Conservation (phyloP, 495 filamentous ascomycete species). For the Wilcoxina mikolae region DNA sequence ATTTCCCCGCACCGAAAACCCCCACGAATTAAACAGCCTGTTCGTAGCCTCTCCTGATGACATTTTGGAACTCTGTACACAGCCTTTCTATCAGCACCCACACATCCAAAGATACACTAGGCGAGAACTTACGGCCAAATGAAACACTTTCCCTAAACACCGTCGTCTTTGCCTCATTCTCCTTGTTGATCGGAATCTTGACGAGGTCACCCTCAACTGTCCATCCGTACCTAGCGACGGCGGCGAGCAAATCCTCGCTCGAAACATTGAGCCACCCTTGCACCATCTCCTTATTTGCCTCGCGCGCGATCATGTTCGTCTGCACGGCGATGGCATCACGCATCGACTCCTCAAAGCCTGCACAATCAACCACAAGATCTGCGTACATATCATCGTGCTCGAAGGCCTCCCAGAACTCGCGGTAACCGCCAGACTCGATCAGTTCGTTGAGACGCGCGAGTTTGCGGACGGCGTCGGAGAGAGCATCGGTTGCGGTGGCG, state of each 20-base stretch:
- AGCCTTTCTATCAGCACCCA: not conserved
- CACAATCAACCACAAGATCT: slow-evolving; percentile 83
- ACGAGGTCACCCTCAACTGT: slow-evolving; percentile 51
- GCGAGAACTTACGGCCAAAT: slow-evolving; percentile 53
- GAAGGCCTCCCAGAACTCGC: slow-evolving; percentile 80
- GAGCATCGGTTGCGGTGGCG: slow-evolving; percentile 38
- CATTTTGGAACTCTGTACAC: slow-evolving; percentile 47
- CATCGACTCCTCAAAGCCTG: slow-evolving; percentile 93
- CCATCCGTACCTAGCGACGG: slow-evolving; percentile 76
- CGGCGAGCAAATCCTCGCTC: slow-evolving; percentile 59
- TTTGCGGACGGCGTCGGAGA: slow-evolving; percentile 79
- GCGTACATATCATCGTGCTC: slow-evolving; percentile 93
- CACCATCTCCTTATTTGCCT: slow-evolving; percentile 58
- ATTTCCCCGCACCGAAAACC: not conserved
- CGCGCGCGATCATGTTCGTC: slow-evolving; percentile 73
- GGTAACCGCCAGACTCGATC: slow-evolving; percentile 74
- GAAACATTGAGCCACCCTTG: slow-evolving; percentile 77
- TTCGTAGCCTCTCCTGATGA: slow-evolving; percentile 80
- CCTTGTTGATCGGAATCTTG: slow-evolving; percentile 76
- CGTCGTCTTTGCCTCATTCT: slow-evolving; percentile 95
- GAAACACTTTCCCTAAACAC: slow-evolving; percentile 92
- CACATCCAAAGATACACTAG: not conserved
- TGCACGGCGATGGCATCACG: slow-evolving; percentile 80
- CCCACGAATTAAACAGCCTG: slow-evolving; percentile 49
- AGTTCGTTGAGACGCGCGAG: slow-evolving; percentile 68